Evolutionary conservation across 164 flowering plant genomes (phyloP).

Genomic region (Pachysandra terminalis): DNA sequence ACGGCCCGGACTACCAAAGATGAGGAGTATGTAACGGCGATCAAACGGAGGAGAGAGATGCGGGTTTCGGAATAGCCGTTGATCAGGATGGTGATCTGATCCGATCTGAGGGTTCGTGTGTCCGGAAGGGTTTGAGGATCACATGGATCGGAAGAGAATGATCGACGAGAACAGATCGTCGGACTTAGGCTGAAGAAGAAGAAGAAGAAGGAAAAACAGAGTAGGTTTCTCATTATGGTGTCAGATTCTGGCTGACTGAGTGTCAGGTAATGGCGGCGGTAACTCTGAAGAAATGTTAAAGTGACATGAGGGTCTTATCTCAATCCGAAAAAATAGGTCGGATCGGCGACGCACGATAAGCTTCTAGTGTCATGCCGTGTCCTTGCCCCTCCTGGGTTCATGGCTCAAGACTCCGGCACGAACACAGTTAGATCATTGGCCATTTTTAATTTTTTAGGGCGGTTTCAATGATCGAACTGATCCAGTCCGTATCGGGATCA

Average conservation of each 20-base stretch:
- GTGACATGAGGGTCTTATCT: too few relatives aligned
- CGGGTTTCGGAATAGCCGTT: conserved; percentile 83
- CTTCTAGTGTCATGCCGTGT: too few relatives aligned
- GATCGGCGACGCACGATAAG: too few relatives aligned
- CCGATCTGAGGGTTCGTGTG: conserved; percentile 39
- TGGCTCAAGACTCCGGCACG: too few relatives aligned
- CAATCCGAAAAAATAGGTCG: too few relatives aligned
- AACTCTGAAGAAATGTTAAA: not conserved
- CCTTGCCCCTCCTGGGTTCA: too few relatives aligned
- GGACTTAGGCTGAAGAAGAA: not conserved
- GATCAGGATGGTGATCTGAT: conserved; percentile 78
- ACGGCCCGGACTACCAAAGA: conserved; percentile 56
- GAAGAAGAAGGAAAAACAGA: not conserved
- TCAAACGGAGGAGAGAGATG: conserved; percentile 62
- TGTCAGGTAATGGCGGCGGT: not conserved
- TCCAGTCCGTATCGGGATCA: too few relatives aligned
- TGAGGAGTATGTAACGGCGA: conserved; percentile 63
- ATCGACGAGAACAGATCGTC: not conserved
- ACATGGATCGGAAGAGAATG: conserved; percentile 26
- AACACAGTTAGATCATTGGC: too few relatives aligned
- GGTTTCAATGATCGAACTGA: too few relatives aligned
- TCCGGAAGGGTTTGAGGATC: conserved; percentile 22
- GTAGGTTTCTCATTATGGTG: conserved; percentile 1
- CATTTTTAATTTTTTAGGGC: too few relatives aligned
- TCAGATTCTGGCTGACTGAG: not conserved